These are phyloP conservation scores for Cicer arietinum DNA, from an alignment of 306 rosid genomes.

Conservation along the genomic window DNA sequence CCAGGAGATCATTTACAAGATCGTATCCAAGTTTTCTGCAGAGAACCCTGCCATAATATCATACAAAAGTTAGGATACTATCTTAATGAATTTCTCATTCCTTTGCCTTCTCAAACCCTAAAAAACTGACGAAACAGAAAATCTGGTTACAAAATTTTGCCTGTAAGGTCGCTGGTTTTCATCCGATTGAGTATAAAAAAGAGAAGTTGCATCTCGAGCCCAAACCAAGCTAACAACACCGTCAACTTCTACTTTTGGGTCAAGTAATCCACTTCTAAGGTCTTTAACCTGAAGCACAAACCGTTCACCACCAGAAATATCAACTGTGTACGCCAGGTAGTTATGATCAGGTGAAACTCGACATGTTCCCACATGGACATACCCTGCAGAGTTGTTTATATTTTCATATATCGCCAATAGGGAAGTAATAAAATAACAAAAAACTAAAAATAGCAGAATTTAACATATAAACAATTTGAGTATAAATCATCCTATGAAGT, in stretches of 20 bases:
- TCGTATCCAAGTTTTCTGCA: conserved; percentile 64
- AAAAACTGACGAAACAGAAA: conserved; percentile 10
- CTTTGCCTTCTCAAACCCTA: background rate
- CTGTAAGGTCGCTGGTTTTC: conserved; percentile 93
- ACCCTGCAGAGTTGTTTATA: conserved; percentile 61
- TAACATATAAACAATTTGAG: conserved; percentile 14
- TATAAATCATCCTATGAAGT: conserved; percentile 13
- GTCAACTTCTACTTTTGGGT: conserved; percentile 56
- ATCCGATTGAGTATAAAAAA: conserved; percentile 80
- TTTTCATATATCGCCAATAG: conserved; percentile 23
- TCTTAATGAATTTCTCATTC: conserved; percentile 11
- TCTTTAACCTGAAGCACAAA: conserved; percentile 85
- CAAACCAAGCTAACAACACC: conserved; percentile 90
- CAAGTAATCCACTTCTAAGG: conserved; percentile 64
- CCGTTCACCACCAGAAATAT: conserved; percentile 72
- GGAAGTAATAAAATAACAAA: background rate
- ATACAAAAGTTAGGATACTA: conserved; percentile 36
- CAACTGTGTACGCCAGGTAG: conserved; percentile 85
- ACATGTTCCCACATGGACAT: conserved; percentile 92
- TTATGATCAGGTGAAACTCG: conserved; percentile 86
- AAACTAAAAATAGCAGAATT: conserved; percentile 1
- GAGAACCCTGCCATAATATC: conserved; percentile 67
- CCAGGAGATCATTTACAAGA: conserved; percentile 50
- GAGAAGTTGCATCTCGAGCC: conserved; percentile 69
- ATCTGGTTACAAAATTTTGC: conserved; percentile 47